Conservation (phyloP, 192 early-diverging fungal genomes). For the Dimargaris verticillata region DNA sequence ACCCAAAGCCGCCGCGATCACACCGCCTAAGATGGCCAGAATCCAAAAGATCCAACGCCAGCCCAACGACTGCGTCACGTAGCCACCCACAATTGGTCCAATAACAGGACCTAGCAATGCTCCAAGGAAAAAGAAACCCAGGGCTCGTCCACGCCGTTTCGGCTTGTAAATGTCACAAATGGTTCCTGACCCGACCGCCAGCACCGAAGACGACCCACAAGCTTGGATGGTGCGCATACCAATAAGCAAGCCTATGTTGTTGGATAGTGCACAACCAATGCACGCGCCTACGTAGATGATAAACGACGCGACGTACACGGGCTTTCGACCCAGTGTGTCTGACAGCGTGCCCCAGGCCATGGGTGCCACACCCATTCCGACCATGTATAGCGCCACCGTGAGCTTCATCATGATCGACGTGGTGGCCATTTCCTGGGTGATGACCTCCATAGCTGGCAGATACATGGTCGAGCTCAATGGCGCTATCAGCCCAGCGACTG, state of each 20-base stretch:
- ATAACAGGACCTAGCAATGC: conserved; percentile 20
- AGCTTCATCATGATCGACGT: background rate
- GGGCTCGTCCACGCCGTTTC: conserved; percentile 19
- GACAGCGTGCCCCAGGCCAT: conserved; percentile 27
- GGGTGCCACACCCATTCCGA: conserved; percentile 23
- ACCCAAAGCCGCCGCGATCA: conserved; percentile 14
- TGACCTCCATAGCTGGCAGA: conserved; percentile 7
- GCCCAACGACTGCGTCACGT: conserved; percentile 12
- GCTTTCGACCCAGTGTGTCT: conserved; percentile 22
- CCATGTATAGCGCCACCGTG: conserved; percentile 17
- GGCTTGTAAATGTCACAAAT: conserved; percentile 20
- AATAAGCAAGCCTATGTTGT: conserved; percentile 16
- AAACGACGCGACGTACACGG: conserved; percentile 19
- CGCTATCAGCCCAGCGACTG: background rate
- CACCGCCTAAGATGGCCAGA: conserved; percentile 22
- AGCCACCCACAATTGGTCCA: conserved; percentile 22
- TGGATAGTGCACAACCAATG: conserved; percentile 19
- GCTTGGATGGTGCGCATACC: conserved; percentile 24
- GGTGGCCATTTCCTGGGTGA: conserved; percentile 3
- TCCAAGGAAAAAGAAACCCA: conserved; percentile 18
- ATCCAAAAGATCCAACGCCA: conserved; percentile 31
- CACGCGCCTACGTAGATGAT: conserved; percentile 18
- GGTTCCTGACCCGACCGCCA: conserved; percentile 24
- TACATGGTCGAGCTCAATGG: conserved; percentile 11
- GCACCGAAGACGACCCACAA: conserved; percentile 23